Base-by-base conservation (phyloP, 257 asterid species). In the Thymus mandschuricus region DNA sequence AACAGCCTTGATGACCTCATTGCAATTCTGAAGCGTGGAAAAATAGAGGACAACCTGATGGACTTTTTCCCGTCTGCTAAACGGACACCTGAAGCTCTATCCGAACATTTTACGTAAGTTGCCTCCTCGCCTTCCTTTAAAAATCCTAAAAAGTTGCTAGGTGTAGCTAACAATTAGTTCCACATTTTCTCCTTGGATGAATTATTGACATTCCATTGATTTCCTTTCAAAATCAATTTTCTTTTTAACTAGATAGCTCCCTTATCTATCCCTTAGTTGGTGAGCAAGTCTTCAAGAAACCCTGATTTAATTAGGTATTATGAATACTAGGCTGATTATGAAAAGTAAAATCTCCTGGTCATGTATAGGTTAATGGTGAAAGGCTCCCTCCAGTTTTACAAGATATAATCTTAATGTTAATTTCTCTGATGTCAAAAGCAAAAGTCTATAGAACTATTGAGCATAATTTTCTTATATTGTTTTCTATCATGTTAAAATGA, bases 1-100 rank as follows among this genome's bases (percentile, higher is more conserved):
- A 95, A 95, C 70, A 89, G 96, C 81, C 91, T 95, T 76, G 99
- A 95, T 84, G 99, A 95, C 80, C 88, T 95, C 81, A 89, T 95
- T 79, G 82, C 96, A 21, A 87, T 95, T 73, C 84, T 92, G 75
- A 95, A 86, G 83, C 81, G 98, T 67, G 99, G 95, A 68, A 95
- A 95, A 83, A 85, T 89, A 85, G 99, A 91, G 76, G 98, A 95
- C 74, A 89, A 86, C 79, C 97, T 95, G 71, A 85, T 89, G 15
- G 97, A 91, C 38, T 88, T 91, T 79, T 95, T 91, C 78, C 99
- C 99, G 28, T 70, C 98, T 49, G 66, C 95, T 44, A 95, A 88
- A 84, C 80, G 95, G 66, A 85, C 98, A 5, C 97, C 96, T 70
- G 99, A 91, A 86, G 97, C 90, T 68, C 55, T 95, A 21, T 85